Percentiles rank a stretch among this genome's conserved stretches.
phyloP scores from a whole-genome alignment of 371 early-diverging fungal species.

The Lichtheimia hyalospora region DNA sequence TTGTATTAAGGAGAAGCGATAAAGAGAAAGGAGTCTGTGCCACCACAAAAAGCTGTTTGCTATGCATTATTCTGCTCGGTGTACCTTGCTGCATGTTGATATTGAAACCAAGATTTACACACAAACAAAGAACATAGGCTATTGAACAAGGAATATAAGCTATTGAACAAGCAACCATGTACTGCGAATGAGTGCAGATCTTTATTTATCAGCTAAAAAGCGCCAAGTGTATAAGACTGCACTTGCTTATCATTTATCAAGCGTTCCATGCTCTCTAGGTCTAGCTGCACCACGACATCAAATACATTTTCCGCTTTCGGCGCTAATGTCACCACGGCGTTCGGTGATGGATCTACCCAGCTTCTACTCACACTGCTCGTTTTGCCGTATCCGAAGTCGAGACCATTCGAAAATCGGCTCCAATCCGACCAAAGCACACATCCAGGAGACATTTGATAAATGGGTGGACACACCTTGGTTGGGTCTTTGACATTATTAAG shows the following conservation, averaged over 20 bases:
- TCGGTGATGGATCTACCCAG: neutral
- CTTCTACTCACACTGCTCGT: neutral
- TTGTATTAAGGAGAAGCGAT: too few species aligned
- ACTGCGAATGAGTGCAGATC: neutral
- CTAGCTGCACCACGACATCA: neutral
- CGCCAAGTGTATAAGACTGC: neutral
- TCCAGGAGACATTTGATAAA: neutral
- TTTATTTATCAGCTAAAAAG: neutral
- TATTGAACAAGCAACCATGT: neutral
- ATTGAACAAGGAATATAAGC: too few species aligned
- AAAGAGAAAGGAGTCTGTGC: too few species aligned
- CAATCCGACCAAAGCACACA: neutral
- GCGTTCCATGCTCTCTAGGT: neutral
- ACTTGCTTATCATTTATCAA: neutral
- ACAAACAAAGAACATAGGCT: too few species aligned
- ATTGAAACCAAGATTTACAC: too few species aligned
- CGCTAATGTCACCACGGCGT: neutral
- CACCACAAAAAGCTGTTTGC: too few species aligned
- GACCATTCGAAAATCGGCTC: neutral
- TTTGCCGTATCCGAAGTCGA: neutral
- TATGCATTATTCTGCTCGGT: too few species aligned
- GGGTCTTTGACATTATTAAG: neutral
- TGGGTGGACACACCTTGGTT: neutral
- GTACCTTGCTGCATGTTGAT: too few species aligned
- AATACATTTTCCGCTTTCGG: neutral